A percentile compares a stretch with the other conserved stretches of the same genome.
phyloP scores from a whole-genome alignment of 2,329 filamentous ascomycete species.

The Beauveria bassiana region DNA sequence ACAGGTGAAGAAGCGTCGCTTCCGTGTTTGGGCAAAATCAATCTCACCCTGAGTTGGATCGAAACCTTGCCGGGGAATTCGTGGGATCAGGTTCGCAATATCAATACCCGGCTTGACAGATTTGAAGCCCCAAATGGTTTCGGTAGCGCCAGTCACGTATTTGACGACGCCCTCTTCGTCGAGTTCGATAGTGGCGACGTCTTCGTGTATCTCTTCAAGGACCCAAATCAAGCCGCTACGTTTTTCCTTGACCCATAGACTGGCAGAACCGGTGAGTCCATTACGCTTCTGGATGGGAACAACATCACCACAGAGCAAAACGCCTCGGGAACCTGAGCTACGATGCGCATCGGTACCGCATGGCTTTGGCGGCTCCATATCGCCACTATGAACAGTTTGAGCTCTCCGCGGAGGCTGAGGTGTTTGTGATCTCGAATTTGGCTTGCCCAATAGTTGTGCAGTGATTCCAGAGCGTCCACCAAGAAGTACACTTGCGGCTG shows the following conservation, averaged over 20 bases:
- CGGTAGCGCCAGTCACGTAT: constrained; percentile 65
- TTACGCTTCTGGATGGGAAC: constrained; percentile 96
- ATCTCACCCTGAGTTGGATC: constrained; percentile 63
- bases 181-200: constrained; percentile 69
- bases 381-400: constrained; percentile 54
- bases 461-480: constrained; percentile 72
- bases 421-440: constrained; percentile 50
- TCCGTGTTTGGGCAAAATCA: constrained; percentile 68
- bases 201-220: constrained; percentile 92
- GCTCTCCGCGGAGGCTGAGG: constrained; percentile 52
- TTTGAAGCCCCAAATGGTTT: constrained; percentile 77
- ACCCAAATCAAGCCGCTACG: constrained; percentile 93
- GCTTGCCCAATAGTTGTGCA: constrained; percentile 79
- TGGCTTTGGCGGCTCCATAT: constrained; percentile 47
- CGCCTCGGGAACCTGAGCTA: constrained; percentile 72
- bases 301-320: constrained; percentile 93
- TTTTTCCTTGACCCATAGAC: constrained; percentile 98
- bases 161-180: constrained; percentile 71
- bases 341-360: constrained; percentile 53
- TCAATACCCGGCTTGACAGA: constrained; percentile 60
- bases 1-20: constrained; percentile 76
- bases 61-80: constrained; percentile 69
- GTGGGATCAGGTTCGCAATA: constrained; percentile 70
- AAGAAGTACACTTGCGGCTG: constrained; percentile 47
- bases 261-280: constrained; percentile 83